A percentile compares a stretch with the other conserved stretches of the same genome.
Evolutionary conservation across 2,329 filamentous ascomycete genomes (phyloP).

Genomic region (Mariannaea elegans): DNA sequence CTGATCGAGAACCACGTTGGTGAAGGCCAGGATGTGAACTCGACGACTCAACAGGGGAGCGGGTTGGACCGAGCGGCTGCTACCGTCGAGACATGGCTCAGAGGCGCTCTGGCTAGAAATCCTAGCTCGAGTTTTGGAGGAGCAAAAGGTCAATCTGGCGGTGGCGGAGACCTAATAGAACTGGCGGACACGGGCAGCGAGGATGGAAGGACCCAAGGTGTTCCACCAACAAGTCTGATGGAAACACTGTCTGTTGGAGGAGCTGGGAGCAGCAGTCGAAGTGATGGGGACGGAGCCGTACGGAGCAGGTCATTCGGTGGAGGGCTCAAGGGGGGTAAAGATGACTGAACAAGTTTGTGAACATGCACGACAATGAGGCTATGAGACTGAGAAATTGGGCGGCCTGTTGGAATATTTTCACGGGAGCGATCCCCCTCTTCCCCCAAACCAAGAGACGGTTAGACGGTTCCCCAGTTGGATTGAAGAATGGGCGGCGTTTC

Average conservation of each 20-base stretch:
- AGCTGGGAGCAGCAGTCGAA: slow-evolving; percentile 47
- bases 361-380: neutral
- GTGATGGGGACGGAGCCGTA: slow-evolving; percentile 48
- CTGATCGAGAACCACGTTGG: slow-evolving; percentile 63
- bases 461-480: neutral
- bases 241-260: slow-evolving; percentile 43
- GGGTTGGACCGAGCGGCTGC: slow-evolving; percentile 85
- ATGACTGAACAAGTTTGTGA: slow-evolving; percentile 10
- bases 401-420: neutral
- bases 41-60: slow-evolving; percentile 57
- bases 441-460: neutral
- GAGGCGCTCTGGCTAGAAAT: slow-evolving; percentile 78
- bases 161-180: slow-evolving; percentile 74
- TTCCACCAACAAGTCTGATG: slow-evolving; percentile 39
- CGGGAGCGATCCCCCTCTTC: neutral
- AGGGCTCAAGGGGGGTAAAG: slow-evolving; percentile 45
- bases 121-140: slow-evolving; percentile 60
- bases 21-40: slow-evolving; percentile 54
- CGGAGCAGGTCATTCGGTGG: slow-evolving; percentile 48
- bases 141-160: slow-evolving; percentile 46
- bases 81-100: slow-evolving; percentile 88
- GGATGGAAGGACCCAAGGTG: slow-evolving; percentile 52
- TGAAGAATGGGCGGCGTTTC: neutral
- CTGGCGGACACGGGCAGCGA: slow-evolving; percentile 70
- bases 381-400: neutral